A percentile compares a stretch with the other conserved stretches of the same genome.
These are phyloP conservation scores for Moesziomyces sp. DNA, from an alignment of 1,284 basidiomycete genomes.

Conservation along the genomic window DNA sequence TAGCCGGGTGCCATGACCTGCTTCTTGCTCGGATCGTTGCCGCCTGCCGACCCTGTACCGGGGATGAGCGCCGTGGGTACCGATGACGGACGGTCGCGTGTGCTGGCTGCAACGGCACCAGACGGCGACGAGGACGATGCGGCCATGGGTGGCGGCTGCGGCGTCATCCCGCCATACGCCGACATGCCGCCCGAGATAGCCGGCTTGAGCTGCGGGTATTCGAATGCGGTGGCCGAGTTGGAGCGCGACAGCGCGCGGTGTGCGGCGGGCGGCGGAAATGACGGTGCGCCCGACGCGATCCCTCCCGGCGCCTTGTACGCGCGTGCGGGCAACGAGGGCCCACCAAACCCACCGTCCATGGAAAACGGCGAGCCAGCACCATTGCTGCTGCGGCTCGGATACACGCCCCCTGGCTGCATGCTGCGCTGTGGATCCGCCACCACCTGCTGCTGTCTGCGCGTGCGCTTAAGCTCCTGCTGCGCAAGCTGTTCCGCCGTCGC, in stretches of 20 bases:
- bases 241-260: constrained; percentile 36
- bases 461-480: constrained; percentile 40
- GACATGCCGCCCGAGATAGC: constrained; percentile 16
- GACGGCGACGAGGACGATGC: constrained; percentile 34
- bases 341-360: constrained; percentile 21
- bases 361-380: constrained; percentile 24
- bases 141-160: constrained; percentile 45
- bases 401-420: constrained; percentile 39
- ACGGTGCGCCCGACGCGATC: constrained; percentile 34
- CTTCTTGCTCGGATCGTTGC: constrained; percentile 42
- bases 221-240: constrained; percentile 45
- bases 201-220: constrained; percentile 56
- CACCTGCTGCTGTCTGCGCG: constrained; percentile 45
- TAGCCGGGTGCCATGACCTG: constrained; percentile 44
- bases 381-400: constrained; percentile 31
- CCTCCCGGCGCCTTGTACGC: constrained; percentile 44
- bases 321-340: constrained; percentile 54
- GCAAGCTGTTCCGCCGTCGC: constrained; percentile 21
- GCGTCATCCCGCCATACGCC: constrained; percentile 35
- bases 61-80: constrained; percentile 13
- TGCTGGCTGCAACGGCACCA: constrained; percentile 6
- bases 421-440: constrained; percentile 20
- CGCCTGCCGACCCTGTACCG: constrained; percentile 30
- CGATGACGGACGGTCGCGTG: constrained; percentile 19
- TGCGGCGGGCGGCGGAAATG: constrained; percentile 47